These are phyloP conservation scores for Warburgia ugandensis DNA, from an alignment of 164 flowering plant species.

Conservation along the genomic window DNA sequence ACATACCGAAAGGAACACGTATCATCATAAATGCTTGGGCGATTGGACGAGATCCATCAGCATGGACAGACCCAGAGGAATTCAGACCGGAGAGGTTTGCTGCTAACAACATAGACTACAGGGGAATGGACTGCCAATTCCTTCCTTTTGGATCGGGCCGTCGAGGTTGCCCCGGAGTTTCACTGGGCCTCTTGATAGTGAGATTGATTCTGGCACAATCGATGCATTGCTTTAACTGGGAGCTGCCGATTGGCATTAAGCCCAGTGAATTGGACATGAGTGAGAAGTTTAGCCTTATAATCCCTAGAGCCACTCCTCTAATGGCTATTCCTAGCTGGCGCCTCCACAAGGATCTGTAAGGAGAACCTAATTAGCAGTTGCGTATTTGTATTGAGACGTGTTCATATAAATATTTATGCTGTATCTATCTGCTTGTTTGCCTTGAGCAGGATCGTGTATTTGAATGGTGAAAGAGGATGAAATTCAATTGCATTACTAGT, in stretches of 20 bases:
- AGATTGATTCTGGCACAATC: constrained; percentile 44
- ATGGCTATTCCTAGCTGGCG: constrained; percentile 4
- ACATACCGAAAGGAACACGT: constrained; percentile 59
- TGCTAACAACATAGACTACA: constrained; percentile 41
- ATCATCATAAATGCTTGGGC: constrained; percentile 73
- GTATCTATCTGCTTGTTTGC: no score
- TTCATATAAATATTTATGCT: no score
- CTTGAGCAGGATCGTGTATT: no score
- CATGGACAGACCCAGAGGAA: constrained; percentile 60
- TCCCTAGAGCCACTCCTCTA: constrained; percentile 13
- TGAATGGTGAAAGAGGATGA: no score
- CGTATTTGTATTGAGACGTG: no score
- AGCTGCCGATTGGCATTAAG: constrained; percentile 10
- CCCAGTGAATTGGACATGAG: constrained; percentile 7
- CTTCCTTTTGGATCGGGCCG: constrained; percentile 86
- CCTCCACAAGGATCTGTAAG: no score
- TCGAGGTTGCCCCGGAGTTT: constrained; percentile 71
- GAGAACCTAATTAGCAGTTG: no score
- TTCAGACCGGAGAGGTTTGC: constrained; percentile 61
- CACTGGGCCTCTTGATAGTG: constrained; percentile 58
- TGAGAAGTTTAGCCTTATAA: constrained; percentile 11
- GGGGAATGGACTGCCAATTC: constrained; percentile 60
- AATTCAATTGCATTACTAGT: no score
- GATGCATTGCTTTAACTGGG: constrained; percentile 63
- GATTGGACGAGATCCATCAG: constrained; percentile 59